Evolutionary conservation across 306 rosid genomes (phyloP), one percentile per base, ranked within the genome.

Genomic region (Citrullus amarus): DNA sequence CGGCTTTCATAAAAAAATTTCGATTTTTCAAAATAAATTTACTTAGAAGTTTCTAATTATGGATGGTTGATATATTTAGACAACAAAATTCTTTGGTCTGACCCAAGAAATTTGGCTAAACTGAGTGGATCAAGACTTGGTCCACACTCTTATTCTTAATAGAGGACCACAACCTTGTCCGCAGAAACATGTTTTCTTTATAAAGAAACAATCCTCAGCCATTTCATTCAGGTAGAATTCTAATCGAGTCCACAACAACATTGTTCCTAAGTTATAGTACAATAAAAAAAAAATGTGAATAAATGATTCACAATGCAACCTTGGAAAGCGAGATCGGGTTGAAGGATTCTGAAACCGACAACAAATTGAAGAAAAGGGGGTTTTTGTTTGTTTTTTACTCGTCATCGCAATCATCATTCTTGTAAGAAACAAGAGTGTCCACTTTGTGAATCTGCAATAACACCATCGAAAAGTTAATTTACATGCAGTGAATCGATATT

Each of bases 401-500:
- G 66, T 93, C 98, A 58, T 93, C 96, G 91, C 91, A 86, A 61
- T 93, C 98, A 5, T 93, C 97, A 16, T 90, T 91, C 97, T 93
- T 91, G 93, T 93, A 93, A n/a, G 98, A 91, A 4, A 93, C 98
- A 54, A 93, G 90, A 51, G 98, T 93, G 88, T 90, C 91, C 50
- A 93, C 93, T 89, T 91, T 91, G 85, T 93, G 98, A 82, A 93
- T 93, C 98, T 93, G 97, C 84, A 80, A 8, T 55, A 39, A 61
- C 82, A 54, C 53, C 77, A 50, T 22, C 50, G 4, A 48, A 28
- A 68, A 16, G 44, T 44, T 28, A 8, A 30, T 20, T 30, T 15
- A 2, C 41, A 28, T 13, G 76, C 58, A 48, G 12, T 14, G 41
- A 22, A 10, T 43, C 55, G 3, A 20, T 25, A 70, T 25, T 25